phyloP scores from a whole-genome alignment of 768 basidiomycete genomes.

The Auricularia sp. region DNA sequence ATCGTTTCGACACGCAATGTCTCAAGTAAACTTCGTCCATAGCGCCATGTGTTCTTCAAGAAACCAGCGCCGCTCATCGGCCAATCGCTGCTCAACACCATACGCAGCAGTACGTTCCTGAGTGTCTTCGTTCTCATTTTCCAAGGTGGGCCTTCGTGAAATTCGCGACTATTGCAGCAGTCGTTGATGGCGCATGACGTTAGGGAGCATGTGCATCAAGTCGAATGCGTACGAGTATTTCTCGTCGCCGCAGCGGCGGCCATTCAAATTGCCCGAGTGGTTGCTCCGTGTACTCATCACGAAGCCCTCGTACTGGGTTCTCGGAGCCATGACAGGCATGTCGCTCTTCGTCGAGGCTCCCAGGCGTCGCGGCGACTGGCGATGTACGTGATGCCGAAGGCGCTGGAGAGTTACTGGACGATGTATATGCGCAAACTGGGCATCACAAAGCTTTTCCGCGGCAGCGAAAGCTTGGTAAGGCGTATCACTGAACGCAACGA shows the following conservation, averaged over 20 bases:
- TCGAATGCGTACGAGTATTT: conserved; percentile 46
- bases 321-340: conserved; percentile 65
- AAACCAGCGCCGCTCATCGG: conserved; percentile 60
- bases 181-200: neutral
- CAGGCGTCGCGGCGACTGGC: conserved; percentile 84
- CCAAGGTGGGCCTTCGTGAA: conserved; percentile 44
- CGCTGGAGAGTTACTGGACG: conserved; percentile 83
- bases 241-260: conserved; percentile 22
- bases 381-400: conserved; percentile 87
- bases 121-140: conserved; percentile 74
- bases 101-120: conserved; percentile 79
- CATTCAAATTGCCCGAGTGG: conserved; percentile 32
- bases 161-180: conserved; percentile 1
- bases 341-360: conserved; percentile 82
- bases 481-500: conserved; percentile 28
- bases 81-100: conserved; percentile 58
- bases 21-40: neutral
- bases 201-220: conserved; percentile 61
- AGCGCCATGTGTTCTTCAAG: conserved; percentile 46
- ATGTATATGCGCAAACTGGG: conserved; percentile 65
- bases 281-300: conserved; percentile 51
- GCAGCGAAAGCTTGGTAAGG: conserved; percentile 61
- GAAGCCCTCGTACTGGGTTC: conserved; percentile 63
- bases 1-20: neutral
- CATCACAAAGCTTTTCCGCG: conserved; percentile 49